Evolutionary conservation across 805 yeast genomes (phyloP).

Genomic region (Kazachstania viticola): DNA sequence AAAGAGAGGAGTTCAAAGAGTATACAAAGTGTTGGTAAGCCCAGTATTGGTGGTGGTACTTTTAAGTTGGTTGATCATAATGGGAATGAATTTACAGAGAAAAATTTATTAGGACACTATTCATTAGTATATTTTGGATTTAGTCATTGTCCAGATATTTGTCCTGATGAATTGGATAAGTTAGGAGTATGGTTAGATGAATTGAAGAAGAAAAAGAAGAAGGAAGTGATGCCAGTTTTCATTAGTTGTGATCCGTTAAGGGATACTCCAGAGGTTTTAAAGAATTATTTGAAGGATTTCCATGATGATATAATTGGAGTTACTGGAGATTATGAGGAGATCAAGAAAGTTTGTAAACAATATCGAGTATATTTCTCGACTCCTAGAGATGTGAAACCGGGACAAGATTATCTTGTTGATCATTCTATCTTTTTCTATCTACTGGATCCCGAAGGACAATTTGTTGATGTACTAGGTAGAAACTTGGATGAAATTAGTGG

Average conservation of each 20-base stretch:
- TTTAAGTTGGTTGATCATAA: constrained; percentile 62
- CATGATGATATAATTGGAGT: constrained; percentile 82
- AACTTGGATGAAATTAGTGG: constrained; percentile 75
- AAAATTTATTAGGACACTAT: constrained; percentile 67
- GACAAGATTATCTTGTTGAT: constrained; percentile 92
- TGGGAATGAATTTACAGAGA: constrained; percentile 64
- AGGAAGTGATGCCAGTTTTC: constrained; percentile 72
- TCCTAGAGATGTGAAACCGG: constrained; percentile 86
- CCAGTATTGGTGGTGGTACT: constrained; percentile 91
- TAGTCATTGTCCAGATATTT: constrained; percentile 95
- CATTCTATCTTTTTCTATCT: constrained; percentile 94
- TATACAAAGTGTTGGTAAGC: constrained; percentile 83
- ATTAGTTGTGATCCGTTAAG: constrained; percentile 96
- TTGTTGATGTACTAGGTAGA: constrained; percentile 88
- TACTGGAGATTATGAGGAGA: constrained; percentile 80
- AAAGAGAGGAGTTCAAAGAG: constrained; percentile 71
- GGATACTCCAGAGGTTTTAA: constrained; percentile 77
- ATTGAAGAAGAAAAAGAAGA: constrained; percentile 42
- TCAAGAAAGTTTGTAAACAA: constrained; percentile 75
- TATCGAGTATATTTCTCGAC: constrained; percentile 96
- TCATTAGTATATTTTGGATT: constrained; percentile 90
- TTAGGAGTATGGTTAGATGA: constrained; percentile 56
- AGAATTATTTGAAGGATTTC: constrained; percentile 77
- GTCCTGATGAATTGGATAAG: constrained; percentile 95
- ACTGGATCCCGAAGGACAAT: constrained; percentile 98